Percentiles rank a stretch among this genome's conserved stretches.
Conservation (phyloP, 2,329 filamentous ascomycete species). For the Amauroascus verrucosus region DNA sequence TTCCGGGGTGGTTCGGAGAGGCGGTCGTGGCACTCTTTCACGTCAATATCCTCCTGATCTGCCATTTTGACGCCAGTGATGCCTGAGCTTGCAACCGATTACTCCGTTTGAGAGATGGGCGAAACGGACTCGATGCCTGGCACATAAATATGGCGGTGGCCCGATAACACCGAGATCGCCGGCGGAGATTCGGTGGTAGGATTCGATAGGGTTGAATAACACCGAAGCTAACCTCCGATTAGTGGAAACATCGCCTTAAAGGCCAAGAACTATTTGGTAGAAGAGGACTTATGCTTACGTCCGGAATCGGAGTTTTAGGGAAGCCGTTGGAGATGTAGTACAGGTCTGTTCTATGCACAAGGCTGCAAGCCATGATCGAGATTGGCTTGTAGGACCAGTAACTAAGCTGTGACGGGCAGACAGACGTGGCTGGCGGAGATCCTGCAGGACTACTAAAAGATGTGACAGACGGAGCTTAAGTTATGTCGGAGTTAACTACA, state of each 20-base stretch:
- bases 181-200: not conserved
- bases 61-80: not conserved
- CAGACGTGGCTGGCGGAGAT: too few species aligned
- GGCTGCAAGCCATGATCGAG: too few species aligned
- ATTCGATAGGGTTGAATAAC: not conserved
- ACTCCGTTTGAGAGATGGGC: not conserved
- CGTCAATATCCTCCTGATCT: not conserved
- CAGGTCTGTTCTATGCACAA: too few species aligned
- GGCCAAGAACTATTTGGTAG: too few species aligned
- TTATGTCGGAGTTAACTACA: too few species aligned
- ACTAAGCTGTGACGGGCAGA: too few species aligned
- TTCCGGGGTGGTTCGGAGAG: slow-evolving; percentile 20
- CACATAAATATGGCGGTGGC: not conserved
- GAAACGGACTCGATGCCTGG: not conserved
- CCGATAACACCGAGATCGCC: not conserved
- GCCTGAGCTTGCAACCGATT: not conserved
- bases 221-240: not conserved
- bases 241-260: not conserved
- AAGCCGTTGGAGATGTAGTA: too few species aligned
- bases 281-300: too few species aligned
- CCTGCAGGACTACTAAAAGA: too few species aligned
- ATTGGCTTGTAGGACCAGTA: too few species aligned
- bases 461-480: too few species aligned
- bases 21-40: not conserved
- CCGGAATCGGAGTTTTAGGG: too few species aligned